phyloP scores from a whole-genome alignment of 1,284 basidiomycete genomes.

The Vanrija humicola region DNA sequence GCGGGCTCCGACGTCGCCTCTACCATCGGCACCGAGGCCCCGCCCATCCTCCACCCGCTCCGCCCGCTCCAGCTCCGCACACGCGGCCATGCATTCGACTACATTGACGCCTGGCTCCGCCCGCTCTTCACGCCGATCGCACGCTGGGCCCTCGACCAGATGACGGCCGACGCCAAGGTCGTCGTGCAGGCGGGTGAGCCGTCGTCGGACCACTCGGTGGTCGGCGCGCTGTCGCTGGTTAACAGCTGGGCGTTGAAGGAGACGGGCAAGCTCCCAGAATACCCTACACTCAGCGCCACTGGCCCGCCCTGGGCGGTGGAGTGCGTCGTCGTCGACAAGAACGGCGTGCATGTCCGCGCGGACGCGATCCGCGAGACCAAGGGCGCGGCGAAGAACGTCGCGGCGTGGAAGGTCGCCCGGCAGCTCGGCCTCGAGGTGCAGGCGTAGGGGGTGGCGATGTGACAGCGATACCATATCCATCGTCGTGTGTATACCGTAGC shows the following conservation, averaged over 20 bases:
- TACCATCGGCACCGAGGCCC: not conserved
- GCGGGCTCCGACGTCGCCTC: not conserved
- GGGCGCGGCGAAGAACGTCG: constrained; percentile 27
- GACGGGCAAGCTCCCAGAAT: constrained; percentile 3
- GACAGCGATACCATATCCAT: no score
- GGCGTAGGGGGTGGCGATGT: not conserved
- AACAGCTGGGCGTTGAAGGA: constrained; percentile 3
- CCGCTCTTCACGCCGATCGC: constrained; percentile 36
- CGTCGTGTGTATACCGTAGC: no score
- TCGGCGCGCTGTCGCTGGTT: constrained; percentile 4
- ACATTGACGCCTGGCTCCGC: constrained; percentile 34
- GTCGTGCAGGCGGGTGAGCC: not conserved
- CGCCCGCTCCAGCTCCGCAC: constrained; percentile 8
- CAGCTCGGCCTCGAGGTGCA: constrained; percentile 18
- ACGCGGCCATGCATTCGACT: constrained; percentile 30
- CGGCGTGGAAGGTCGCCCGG: constrained; percentile 32
- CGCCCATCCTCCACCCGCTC: not conserved
- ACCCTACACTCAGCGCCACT: not conserved
- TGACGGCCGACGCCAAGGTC: constrained; percentile 7
- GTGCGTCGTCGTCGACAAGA: not conserved
- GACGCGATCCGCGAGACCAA: constrained; percentile 29
- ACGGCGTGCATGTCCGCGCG: constrained; percentile 9
- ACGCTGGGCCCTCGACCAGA: constrained; percentile 18
- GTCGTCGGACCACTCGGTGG: not conserved
- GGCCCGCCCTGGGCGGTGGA: constrained; percentile 2